phyloP scores from a whole-genome alignment of 306 rosid species.

The Vigna angularis region DNA sequence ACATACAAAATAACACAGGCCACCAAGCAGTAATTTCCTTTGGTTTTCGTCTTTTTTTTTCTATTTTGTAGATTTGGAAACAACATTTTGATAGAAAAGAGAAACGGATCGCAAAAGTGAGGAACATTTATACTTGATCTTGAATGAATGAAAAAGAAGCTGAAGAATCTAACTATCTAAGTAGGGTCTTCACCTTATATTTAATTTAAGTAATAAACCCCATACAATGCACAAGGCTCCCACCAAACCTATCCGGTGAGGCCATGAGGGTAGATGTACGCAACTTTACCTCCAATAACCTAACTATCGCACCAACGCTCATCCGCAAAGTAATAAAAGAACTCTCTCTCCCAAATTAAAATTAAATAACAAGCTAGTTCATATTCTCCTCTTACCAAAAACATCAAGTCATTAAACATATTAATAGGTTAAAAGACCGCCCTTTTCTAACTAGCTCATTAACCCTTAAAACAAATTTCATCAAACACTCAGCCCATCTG shows the following conservation, averaged over 20 bases:
- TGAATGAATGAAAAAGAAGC: not conserved
- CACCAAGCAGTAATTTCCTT: conserved; percentile 1
- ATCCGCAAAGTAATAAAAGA: no score
- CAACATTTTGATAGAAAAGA: conserved; percentile 11
- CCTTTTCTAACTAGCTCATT: not conserved
- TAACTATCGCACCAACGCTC: no score
- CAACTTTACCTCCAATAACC: not conserved
- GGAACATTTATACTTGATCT: not conserved
- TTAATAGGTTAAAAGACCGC: not conserved
- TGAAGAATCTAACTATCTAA: not conserved
- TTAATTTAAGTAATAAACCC: not conserved
- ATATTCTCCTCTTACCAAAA: not conserved
- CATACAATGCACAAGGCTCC: not conserved
- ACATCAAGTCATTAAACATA: not conserved
- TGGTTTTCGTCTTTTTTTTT: not conserved
- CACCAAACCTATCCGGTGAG: not conserved
- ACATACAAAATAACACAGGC: not conserved
- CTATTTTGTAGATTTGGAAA: not conserved
- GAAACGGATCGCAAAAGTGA: not conserved
- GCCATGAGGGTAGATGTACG: not conserved
- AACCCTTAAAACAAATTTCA: no score
- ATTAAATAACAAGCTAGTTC: no score
- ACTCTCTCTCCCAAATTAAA: no score
- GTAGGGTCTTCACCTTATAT: not conserved
- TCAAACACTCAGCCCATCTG: no score